Evolutionary conservation across 1,284 basidiomycete species (phyloP).

Genomic region (Ceratobasidium sp.): DNA sequence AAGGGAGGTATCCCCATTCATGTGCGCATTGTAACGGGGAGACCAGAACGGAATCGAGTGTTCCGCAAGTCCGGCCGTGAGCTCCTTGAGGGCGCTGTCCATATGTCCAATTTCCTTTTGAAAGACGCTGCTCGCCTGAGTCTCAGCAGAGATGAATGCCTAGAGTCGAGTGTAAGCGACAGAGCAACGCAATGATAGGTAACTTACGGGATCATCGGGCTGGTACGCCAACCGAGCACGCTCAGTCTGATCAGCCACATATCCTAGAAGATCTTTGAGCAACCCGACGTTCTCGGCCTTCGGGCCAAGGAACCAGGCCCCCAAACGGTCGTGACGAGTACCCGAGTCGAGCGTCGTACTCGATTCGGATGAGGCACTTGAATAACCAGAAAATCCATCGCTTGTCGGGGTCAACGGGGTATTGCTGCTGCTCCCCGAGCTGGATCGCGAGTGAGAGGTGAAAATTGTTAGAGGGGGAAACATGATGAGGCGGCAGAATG

Average conservation of each 20-base stretch:
- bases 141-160: conserved; percentile 14
- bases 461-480: too few species aligned
- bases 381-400: too few species aligned
- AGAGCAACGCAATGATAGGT: background rate
- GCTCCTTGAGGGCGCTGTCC: conserved; percentile 13
- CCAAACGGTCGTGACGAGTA: conserved; percentile 41
- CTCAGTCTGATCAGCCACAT: conserved; percentile 39
- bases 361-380: too few species aligned
- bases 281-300: conserved; percentile 46
- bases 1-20: conserved; percentile 52
- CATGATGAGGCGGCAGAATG: too few species aligned
- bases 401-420: too few species aligned
- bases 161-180: background rate
- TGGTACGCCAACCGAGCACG: conserved; percentile 7
- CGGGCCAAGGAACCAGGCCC: conserved; percentile 48
- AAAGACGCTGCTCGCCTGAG: conserved; percentile 5
- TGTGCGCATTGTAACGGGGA: conserved; percentile 55
- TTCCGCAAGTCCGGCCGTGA: conserved; percentile 43
- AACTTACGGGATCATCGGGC: conserved; percentile 6
- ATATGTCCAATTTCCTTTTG: conserved; percentile 10
- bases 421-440: too few species aligned
- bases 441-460: too few species aligned
- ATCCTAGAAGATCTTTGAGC: conserved; percentile 41
- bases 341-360: too few species aligned
- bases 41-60: conserved; percentile 53